These are phyloP conservation scores for Solioccasus polychromus DNA, from an alignment of 768 basidiomycete genomes.

Conservation along the genomic window DNA sequence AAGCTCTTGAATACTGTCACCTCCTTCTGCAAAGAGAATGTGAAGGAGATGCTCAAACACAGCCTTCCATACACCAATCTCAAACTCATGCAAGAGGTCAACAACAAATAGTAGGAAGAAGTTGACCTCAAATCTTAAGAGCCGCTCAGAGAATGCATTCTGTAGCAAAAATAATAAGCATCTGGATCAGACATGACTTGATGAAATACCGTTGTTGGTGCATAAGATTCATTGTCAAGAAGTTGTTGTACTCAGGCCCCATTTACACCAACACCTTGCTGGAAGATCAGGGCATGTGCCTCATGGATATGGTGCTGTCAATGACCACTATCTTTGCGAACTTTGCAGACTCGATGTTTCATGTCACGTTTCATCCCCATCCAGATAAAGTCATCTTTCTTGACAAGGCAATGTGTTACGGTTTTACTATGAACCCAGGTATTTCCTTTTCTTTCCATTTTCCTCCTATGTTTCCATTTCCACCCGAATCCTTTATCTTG, in stretches of 20 bases:
- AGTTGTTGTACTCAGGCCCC: not conserved
- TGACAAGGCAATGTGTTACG: too few species aligned
- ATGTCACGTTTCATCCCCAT: too few species aligned
- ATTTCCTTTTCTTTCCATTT: too few species aligned
- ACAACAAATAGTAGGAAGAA: conserved; percentile 27
- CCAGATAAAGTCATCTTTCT: too few species aligned
- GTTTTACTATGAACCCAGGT: too few species aligned
- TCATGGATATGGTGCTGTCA: too few species aligned
- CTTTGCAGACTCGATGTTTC: too few species aligned
- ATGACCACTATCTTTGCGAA: too few species aligned
- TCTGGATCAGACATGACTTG: not conserved
- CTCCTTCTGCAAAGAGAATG: conserved; percentile 19
- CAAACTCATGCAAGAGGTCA: conserved; percentile 41
- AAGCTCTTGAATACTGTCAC: conserved; percentile 15
- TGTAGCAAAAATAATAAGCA: conserved; percentile 3
- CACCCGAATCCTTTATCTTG: too few species aligned
- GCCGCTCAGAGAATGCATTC: conserved; percentile 33
- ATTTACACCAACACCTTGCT: not conserved
- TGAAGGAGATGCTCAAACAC: conserved; percentile 36
- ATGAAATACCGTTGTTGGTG: not conserved
- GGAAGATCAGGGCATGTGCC: too few species aligned
- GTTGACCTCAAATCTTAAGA: conserved; percentile 17
- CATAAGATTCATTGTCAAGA: not conserved
- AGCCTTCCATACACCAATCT: conserved; percentile 38
- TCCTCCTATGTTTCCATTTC: too few species aligned